These are phyloP conservation scores for Colletotrichum agaves DNA, from an alignment of 2,329 filamentous ascomycete genomes.

Conservation along the genomic window DNA sequence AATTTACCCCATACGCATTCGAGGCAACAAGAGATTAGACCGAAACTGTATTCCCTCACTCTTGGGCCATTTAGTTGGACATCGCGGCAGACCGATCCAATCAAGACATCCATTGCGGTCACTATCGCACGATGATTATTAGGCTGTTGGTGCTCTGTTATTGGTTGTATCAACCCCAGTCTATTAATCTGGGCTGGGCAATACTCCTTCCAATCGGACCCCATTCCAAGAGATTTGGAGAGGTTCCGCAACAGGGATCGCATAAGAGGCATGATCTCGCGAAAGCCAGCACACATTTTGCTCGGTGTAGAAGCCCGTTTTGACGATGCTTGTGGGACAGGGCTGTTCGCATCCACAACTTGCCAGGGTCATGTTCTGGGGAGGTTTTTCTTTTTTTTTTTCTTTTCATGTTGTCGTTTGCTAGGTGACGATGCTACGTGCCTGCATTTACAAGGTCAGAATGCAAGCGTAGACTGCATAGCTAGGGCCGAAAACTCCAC, in stretches of 20 bases:
- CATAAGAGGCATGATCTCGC: background rate
- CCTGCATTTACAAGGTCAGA: background rate
- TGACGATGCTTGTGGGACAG: background rate
- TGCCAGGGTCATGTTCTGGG: background rate
- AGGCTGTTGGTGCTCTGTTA: background rate
- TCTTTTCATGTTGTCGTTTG: too few relatives aligned
- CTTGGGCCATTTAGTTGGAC: background rate
- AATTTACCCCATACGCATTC: background rate
- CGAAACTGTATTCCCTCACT: background rate
- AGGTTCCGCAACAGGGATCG: background rate
- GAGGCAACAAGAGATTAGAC: background rate
- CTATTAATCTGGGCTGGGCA: background rate
- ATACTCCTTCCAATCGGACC: background rate
- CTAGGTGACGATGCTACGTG: slow-evolving; percentile 4
- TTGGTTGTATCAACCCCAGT: background rate
- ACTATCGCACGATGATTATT: background rate
- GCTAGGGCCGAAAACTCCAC: slow-evolving; percentile 1
- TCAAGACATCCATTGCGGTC: background rate
- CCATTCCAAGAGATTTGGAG: background rate
- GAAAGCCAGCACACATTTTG: background rate
- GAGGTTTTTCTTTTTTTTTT: background rate
- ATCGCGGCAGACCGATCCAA: background rate
- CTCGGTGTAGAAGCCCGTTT: background rate
- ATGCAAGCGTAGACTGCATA: background rate
- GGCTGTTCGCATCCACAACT: background rate